Conservation (phyloP, 345 rosid genomes). For the Gossypium longicalyx region DNA sequence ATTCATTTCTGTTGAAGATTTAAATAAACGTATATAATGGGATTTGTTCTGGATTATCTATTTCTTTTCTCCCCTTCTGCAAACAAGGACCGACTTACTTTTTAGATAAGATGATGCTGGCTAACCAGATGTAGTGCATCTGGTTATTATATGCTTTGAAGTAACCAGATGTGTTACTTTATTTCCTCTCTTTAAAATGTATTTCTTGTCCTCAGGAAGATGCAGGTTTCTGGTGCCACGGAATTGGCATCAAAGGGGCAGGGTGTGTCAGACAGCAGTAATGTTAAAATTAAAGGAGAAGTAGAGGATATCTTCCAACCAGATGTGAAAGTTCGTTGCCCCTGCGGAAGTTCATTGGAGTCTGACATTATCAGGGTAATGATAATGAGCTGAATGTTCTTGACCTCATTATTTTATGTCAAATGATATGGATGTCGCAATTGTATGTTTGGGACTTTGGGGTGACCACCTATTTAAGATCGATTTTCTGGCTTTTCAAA, state of each 20-base stretch:
- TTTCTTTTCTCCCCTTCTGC: too few species aligned
- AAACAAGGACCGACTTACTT: too few species aligned
- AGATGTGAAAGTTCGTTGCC: slow-evolving; percentile 78
- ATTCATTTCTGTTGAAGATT: too few species aligned
- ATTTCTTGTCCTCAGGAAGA: slow-evolving; percentile 54
- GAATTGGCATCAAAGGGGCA: slow-evolving; percentile 85
- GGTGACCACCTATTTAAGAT: not conserved
- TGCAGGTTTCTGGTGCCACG: slow-evolving; percentile 84
- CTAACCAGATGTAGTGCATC: not conserved
- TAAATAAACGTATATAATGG: too few species aligned
- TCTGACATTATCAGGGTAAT: slow-evolving; percentile 73
- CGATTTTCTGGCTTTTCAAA: not conserved
- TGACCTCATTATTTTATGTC: not conserved
- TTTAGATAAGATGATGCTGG: not conserved
- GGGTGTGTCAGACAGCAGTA: slow-evolving; percentile 61
- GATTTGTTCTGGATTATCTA: too few species aligned
- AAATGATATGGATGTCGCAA: not conserved
- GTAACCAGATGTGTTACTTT: not conserved
- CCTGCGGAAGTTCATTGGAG: slow-evolving; percentile 77
- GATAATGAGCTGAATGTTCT: slow-evolving; percentile 4
- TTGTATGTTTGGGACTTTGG: not conserved
- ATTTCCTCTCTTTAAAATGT: slow-evolving; percentile 13
- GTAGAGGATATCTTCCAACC: slow-evolving; percentile 43
- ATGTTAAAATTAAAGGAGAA: slow-evolving; percentile 60
- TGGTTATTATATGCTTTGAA: not conserved